Evolutionary conservation across 352 stramenopile species (phyloP), one percentile per base, ranked within the genome.

Genomic region (Albugo candida): DNA sequence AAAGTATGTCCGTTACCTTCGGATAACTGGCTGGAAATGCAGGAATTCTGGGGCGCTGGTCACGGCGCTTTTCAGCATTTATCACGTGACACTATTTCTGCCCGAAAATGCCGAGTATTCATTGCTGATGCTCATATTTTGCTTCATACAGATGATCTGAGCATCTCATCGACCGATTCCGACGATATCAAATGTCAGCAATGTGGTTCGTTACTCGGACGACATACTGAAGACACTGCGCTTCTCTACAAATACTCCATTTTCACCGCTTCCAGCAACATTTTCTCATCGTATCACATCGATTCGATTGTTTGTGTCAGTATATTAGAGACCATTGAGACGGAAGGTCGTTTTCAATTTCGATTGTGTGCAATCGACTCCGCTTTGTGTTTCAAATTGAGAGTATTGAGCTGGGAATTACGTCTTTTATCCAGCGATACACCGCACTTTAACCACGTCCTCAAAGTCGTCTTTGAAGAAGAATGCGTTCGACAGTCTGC

Each of bases 1-100:
- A 81, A 75, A 52, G 72, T 78, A 11, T 42, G 84, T 48, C 73
- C 76, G 20, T 59, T 89, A 6, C 76, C 76, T 24, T 86, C 76
- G 11, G 60, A 72, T 16, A 84, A 85, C 45, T 89, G 76, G 76
- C 81, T 82, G 63, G 76, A 89, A 24, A 89, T 89, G 76, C 80
- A 84, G 36, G 76, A 89, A 51, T 89, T 86, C 45, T 85, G 76
- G 76, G 76, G 76, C 11, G 67, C 70, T 34, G 76, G 72, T 8
- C 68, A 81, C 45, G 76, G 76, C 36, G 75, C 68, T 2, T 88
- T 88, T 51, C 72, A 85, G 50, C 70, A 88, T 39, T 70, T 88
- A 49, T 73, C 76, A 4, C 61, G 70, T 0, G 71, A 86, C 34
- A 63, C 64, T 41, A 86, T 89, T 42, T 54, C 67, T 16, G 67